These are phyloP conservation scores for Scenedesmus sp. DNA, from an alignment of 163 green algal species.

Conservation along the genomic window DNA sequence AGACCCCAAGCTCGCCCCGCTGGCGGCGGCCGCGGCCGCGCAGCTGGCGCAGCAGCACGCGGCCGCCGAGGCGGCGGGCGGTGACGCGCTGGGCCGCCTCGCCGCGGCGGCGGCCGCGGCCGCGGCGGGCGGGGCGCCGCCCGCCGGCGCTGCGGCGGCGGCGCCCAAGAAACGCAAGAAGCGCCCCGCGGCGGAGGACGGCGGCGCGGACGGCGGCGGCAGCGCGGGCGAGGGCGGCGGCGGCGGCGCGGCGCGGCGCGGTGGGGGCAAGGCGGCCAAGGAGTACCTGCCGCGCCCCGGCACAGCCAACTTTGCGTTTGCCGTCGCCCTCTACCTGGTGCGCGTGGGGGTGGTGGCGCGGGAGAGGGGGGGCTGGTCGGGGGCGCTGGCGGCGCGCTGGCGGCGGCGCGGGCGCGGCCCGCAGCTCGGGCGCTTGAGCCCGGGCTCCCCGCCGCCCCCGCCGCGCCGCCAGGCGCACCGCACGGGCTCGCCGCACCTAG, in stretches of 20 bases:
- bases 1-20: not conserved
- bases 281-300: conserved; percentile 58
- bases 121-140: conserved; percentile 1
- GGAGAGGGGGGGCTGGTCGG: not conserved
- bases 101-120: not conserved
- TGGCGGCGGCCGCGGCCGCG: not conserved
- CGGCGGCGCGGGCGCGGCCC: not conserved
- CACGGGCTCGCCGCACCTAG: conserved; percentile 47
- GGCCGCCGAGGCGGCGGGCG: not conserved
- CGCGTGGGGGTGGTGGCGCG: not conserved
- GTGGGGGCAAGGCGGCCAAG: conserved; percentile 37
- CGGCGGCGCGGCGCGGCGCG: not conserved
- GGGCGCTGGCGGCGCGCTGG: not conserved
- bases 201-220: not conserved
- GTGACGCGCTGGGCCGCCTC: too few relatives aligned
- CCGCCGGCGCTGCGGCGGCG: not conserved
- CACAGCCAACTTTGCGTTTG: conserved; percentile 71
- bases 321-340: conserved; percentile 67
- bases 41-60: conserved; percentile 13
- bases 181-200: conserved; percentile 2
- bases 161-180: conserved; percentile 21
- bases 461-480: conserved; percentile 32
- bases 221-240: conserved; percentile 2
- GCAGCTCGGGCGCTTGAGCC: not conserved
- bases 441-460: not conserved